Base-by-base conservation (phyloP, 208 protist species). In the Naegleria gruberi region DNA sequence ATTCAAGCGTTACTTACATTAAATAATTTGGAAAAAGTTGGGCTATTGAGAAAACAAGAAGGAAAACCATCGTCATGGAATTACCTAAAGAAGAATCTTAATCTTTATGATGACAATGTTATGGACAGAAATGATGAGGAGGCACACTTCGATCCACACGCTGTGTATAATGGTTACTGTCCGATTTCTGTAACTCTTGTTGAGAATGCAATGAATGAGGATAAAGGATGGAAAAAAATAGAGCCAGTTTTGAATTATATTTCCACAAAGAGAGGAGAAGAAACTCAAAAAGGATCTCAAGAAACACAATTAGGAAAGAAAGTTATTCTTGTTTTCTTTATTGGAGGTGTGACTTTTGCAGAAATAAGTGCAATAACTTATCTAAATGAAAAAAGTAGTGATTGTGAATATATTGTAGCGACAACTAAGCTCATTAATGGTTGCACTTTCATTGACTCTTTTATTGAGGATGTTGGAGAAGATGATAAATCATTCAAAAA, bases 371-470 rank as follows among this genome's bases (percentile, higher is more conserved):
- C 93, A 17, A 45, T 96, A 8, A 88, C 94, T 43, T 95, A 90
- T 57, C 89, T 88, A 1, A 88, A 94, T 12, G 43, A 74, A 19
- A 42, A 85, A 84, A 10, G 5, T 89, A 89, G 57, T 40, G 42
- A 94, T 90, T 51, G 89, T 40, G 93, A 94, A 82, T 94, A 93
- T 77, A 90, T 95, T 40, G 85, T 95, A 12, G 89, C 92, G 17
- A 95, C 94, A 0, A 95, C 94, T 1, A 94, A 95, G 44, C 65
- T 95, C 4, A 93, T 95, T 37, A 94, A 93, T 87, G 94, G 94
- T 57, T 74, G 90, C 44, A 47, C 92, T 7, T 87, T 95, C 30
- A 46, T 95, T 43, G 89, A 95, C 12, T 43, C 84, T 89, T 41
- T 94, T 15, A 45, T 94, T 74, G 92, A 89, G 65, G 41, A 83